Base-by-base conservation (phyloP, 345 rosid genomes). In the Sisymbrium irio region DNA sequence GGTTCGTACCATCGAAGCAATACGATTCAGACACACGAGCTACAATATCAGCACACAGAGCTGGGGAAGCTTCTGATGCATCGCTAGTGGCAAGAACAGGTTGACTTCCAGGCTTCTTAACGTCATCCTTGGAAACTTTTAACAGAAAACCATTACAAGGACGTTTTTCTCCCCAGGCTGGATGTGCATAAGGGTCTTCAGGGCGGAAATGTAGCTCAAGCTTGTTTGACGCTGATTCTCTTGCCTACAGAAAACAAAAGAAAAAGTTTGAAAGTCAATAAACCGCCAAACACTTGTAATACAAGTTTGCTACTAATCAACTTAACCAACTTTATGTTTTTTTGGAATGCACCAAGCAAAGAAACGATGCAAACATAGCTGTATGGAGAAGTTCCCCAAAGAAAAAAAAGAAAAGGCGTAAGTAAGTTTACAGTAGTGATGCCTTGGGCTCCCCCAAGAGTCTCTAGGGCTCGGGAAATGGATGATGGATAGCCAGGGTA, bases 401-500 rank as follows among this genome's bases (percentile, higher is more conserved):
- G 3, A 22, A 22, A 22, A 22, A 22, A 9, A 33, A 33, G 8
- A 18, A 36, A 40, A 57, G 66, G 42, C 13, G 9, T n/a, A n/a
- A n/a, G n/a, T n/a, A 55, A 49, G 1, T 3, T 55, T 77, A 87
- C 97, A 78, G 82, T 78, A 59, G 81, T 54, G 59, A 92, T 86
- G 35, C 91, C 88, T 78, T 90, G 87, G 28, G 73, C 57, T 76
- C 98, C 99, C 9, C 97, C 96, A 28, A 95, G 96, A 15, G 96
- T 87, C 47, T 87, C 89, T 2, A 95, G 7, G 63, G 93, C 94
- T 45, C 92, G 92, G 27, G 89, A 76, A 2, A 78, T 78, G 17
- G 97, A 85, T 12, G 96, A 88, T 14, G 98, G 94, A 61, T 92
- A 92, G 0, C 97, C 98, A 9, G 99, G 98, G 70, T 82, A 88